phyloP scores from a whole-genome alignment of 306 rosid genomes.

The Hylodesmum podocarpum region DNA sequence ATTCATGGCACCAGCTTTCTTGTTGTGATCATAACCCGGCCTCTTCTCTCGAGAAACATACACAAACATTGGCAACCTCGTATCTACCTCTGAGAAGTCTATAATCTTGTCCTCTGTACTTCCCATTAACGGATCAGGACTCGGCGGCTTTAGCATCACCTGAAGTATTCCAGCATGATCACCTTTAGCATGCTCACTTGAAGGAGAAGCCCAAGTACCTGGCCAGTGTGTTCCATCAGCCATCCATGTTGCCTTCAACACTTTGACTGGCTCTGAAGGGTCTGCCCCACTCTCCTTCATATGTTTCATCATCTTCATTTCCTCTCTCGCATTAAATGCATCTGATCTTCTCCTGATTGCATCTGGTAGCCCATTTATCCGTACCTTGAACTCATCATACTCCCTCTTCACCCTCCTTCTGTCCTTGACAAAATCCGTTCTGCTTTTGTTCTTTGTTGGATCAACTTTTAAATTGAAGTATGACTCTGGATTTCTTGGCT shows the following conservation, averaged over 20 bases:
- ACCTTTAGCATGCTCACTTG: slow-evolving; percentile 38
- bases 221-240: slow-evolving; percentile 67
- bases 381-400: slow-evolving; percentile 56
- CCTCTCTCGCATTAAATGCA: slow-evolving; percentile 58
- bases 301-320: slow-evolving; percentile 57
- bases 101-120: slow-evolving; percentile 39
- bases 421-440: slow-evolving; percentile 51
- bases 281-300: slow-evolving; percentile 46
- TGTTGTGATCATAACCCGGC: slow-evolving; percentile 57
- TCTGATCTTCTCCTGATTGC: slow-evolving; percentile 59
- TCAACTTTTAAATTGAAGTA: slow-evolving; percentile 49
- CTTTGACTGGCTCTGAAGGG: slow-evolving; percentile 41
- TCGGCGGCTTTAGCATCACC: slow-evolving; percentile 57
- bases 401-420: slow-evolving; percentile 57
- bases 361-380: slow-evolving; percentile 55
- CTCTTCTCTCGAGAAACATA: slow-evolving; percentile 56
- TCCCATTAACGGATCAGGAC: slow-evolving; percentile 47
- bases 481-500: slow-evolving; percentile 50
- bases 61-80: slow-evolving; percentile 50
- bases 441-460: slow-evolving; percentile 56
- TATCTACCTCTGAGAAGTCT: slow-evolving; percentile 46
- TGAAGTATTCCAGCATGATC: slow-evolving; percentile 64
- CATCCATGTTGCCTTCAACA: slow-evolving; percentile 59
- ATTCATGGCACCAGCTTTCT: slow-evolving; percentile 64
- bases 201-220: slow-evolving; percentile 47